These are phyloP conservation scores for Whalleya microplaca DNA, from an alignment of 2,329 filamentous ascomycete genomes.

Conservation along the genomic window DNA sequence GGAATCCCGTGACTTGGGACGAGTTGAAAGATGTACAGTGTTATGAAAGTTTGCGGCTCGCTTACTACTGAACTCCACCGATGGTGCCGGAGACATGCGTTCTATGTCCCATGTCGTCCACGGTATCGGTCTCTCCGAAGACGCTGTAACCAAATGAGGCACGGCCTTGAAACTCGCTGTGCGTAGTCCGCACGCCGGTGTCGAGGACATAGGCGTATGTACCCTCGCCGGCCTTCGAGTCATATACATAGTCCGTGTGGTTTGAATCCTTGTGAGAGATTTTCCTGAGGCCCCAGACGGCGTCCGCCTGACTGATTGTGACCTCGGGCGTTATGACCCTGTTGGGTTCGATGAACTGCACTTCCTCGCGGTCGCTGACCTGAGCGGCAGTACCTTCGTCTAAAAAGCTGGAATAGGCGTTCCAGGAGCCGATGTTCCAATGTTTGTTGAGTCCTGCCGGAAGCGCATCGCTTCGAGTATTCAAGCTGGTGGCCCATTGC, in stretches of 20 bases:
- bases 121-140: constrained; percentile 6
- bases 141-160: constrained; percentile 19
- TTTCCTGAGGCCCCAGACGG: constrained; percentile 28
- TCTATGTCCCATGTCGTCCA: constrained; percentile 41
- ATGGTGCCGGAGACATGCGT: constrained; percentile 37
- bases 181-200: constrained; percentile 44
- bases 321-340: constrained; percentile 4
- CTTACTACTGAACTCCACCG: constrained; percentile 22
- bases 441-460: constrained; percentile 9
- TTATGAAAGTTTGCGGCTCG: background rate
- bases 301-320: constrained; percentile 16
- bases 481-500: constrained; percentile 4
- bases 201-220: constrained; percentile 48
- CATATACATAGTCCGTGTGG: constrained; percentile 29
- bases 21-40: background rate
- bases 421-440: constrained; percentile 27
- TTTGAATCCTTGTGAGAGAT: constrained; percentile 28
- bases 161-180: constrained; percentile 31
- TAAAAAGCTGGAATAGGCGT: constrained; percentile 20
- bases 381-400: constrained; percentile 9
- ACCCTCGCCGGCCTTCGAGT: constrained; percentile 27
- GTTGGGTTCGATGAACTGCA: constrained; percentile 21
- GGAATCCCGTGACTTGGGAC: too few relatives aligned
- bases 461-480: constrained; percentile 1
- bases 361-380: constrained; percentile 7